Conservation (phyloP, 2,329 filamentous ascomycete genomes). For the Botrytis porri region DNA sequence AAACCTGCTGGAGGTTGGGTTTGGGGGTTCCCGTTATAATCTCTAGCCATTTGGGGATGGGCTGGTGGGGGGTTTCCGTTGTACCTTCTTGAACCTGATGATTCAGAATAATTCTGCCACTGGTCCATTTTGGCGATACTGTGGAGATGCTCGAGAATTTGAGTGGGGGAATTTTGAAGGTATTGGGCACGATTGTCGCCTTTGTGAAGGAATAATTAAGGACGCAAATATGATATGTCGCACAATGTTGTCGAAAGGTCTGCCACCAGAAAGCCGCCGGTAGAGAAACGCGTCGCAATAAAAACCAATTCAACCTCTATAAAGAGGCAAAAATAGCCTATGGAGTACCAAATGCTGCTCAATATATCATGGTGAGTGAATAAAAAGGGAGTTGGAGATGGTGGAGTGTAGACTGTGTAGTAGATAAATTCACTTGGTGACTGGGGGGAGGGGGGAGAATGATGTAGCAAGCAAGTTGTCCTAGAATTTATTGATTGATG, state of each 20-base stretch:
- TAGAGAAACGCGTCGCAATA: slow-evolving; percentile 30
- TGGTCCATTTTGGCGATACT: slow-evolving; percentile 50
- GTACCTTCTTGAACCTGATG: slow-evolving; percentile 62
- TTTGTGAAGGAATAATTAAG: slow-evolving; percentile 11
- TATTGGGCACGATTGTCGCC: slow-evolving; percentile 17
- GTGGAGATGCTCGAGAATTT: slow-evolving; percentile 25
- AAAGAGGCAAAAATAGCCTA: slow-evolving; percentile 34
- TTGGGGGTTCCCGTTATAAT: slow-evolving; percentile 43
- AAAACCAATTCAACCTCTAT: slow-evolving; percentile 25
- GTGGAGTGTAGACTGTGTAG: slow-evolving; percentile 12
- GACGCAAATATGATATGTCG: slow-evolving; percentile 12
- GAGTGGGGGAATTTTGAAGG: slow-evolving; percentile 24
- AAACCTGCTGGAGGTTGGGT: slow-evolving; percentile 56
- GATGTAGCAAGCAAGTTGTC: neutral
- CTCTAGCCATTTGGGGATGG: slow-evolving; percentile 48
- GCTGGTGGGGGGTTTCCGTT: slow-evolving; percentile 49
- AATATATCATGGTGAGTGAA: slow-evolving; percentile 34
- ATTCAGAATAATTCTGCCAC: slow-evolving; percentile 68
- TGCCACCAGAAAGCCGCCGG: neutral
- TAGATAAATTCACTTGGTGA: slow-evolving; percentile 9
- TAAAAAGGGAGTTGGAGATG: neutral
- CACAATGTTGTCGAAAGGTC: slow-evolving; percentile 14
- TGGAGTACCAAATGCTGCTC: slow-evolving; percentile 29
- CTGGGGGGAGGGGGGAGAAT: slow-evolving; percentile 8
- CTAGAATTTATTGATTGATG: neutral